Evolutionary conservation across 768 basidiomycete species (phyloP), one percentile per base, ranked within the genome.

Genomic region (Tylopilus sp.): DNA sequence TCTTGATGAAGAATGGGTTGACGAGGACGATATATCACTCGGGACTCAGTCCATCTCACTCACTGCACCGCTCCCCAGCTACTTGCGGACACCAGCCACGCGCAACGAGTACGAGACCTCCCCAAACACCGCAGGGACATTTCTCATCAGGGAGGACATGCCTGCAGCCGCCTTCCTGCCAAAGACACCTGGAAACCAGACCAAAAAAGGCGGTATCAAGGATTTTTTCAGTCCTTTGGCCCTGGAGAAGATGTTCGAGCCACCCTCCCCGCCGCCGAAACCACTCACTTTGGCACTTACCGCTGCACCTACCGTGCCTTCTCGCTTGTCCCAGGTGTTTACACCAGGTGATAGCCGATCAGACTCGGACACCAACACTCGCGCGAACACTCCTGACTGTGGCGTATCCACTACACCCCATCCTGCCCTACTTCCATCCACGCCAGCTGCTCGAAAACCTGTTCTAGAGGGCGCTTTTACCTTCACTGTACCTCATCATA

Each of bases 241-340:
- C 22, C 75, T 97, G 9, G 93, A 97, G 69, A 80, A 79, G 49
- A 92, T 97, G 90, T 97, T 95, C 58, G 89, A 95, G 55, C 94
- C 94, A 8, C 94, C 94, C 1, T 90, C 91, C 7, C 91, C 91
- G 4, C 89, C 68, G 17, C 57, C 59, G 40, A 58, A 53, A 61
- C 36, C 55, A 31, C 44, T 53, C 48, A 52, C 53, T n/a, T 33
- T 59, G 33, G 44, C 62, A 38, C 55, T 68, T 51, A 57, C 58
- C 17, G 55, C 67, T 33, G 67, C 69, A n/a, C 68, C 68, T 11
- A 20, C 58, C 2, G 28, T 71, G 0, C 68, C 73, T 1, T 73
- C 74, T 11, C 73, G 69, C 28, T 55, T 75, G 17, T 72, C 72
- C 2, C 73, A 71, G 39, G 71, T 71, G 6, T 65, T 70, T 47